Base-by-base conservation (phyloP, 2,329 filamentous ascomycete genomes). In the Curvularia eragrostidis region DNA sequence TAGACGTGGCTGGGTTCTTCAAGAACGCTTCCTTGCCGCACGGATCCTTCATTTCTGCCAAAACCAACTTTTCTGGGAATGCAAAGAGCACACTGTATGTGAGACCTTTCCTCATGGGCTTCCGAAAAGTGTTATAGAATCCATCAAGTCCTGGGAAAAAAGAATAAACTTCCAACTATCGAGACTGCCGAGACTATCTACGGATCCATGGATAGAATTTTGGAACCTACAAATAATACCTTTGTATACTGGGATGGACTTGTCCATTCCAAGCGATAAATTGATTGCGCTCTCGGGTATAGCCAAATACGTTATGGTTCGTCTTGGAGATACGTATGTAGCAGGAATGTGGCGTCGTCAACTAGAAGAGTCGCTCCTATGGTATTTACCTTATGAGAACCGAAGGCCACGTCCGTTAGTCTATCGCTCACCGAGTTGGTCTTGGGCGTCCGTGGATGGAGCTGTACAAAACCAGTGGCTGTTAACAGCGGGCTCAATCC, bases 41-140 rank as follows among this genome's bases (percentile, higher is more conserved):
- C 58, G 68, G 3, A 21, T 64, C 23, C 46, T 68, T 2, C 49
- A 70, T 43, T 67, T 64, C 36, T 44, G 60, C 8, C 30, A 46
- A 3, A 13, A 39, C 13, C 59, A 68, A 30, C 43, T 68, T 13
- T 61, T 66, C 30, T 68, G 63, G 64, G 67, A 70, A 39, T 70
- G 67, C 18, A 28, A 41, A 12, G 30, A 52, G 34, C 32, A 28
- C 15, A 24, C 12, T 5, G 54, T 52, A 10, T 56, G 52, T 32
- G 59, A 67, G 42, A 43, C 49, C 0, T 58, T 58, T 48, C 57
- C 61, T 13, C 9, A 36, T 0, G 44, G 46, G 15, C 12, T 63
- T 3, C 28, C 56, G 18, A 23, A 8, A 3, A 10, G 9, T 12
- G 1, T 30, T 3, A 12, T 12, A 30, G 28, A n/a, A n/a, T n/a